Conservation (phyloP, 768 basidiomycete species). For the Pisolithus sp. region DNA sequence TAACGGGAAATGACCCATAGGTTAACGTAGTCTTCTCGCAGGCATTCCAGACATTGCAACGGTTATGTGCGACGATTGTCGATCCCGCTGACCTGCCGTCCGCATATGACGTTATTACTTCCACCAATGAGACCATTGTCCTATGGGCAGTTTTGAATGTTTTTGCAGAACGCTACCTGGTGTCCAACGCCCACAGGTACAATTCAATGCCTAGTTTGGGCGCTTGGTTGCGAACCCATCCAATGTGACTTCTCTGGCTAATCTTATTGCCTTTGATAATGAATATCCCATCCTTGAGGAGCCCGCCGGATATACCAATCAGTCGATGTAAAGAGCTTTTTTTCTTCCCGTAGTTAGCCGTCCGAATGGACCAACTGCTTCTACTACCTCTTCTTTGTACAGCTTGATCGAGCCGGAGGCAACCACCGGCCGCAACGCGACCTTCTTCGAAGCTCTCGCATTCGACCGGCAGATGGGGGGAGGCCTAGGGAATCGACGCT, state of each 20-base stretch:
- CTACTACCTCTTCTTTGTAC: not conserved
- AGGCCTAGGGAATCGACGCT: constrained; percentile 49
- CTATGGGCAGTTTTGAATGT: too few relatives aligned
- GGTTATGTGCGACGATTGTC: too few relatives aligned
- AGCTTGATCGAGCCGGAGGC: constrained; percentile 21
- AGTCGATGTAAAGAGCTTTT: constrained; percentile 23
- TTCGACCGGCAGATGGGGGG: constrained; percentile 45
- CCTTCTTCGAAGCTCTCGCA: constrained; percentile 40
- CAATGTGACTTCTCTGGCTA: constrained; percentile 51
- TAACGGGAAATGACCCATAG: too few relatives aligned
- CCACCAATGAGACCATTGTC: too few relatives aligned
- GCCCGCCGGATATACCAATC: constrained; percentile 27
- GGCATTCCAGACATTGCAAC: too few relatives aligned
- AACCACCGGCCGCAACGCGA: constrained; percentile 21
- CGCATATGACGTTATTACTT: too few relatives aligned
- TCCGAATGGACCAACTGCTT: constrained; percentile 22
- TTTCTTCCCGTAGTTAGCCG: not conserved
- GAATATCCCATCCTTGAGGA: constrained; percentile 45
- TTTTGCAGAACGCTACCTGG: too few relatives aligned
- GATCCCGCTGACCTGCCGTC: too few relatives aligned
- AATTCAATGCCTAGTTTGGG: constrained; percentile 41
- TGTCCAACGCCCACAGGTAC: not conserved
- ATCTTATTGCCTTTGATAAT: constrained; percentile 51
- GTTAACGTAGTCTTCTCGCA: too few relatives aligned
- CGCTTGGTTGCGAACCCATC: constrained; percentile 47